These are phyloP conservation scores for Phytophthora hibernalis DNA, from an alignment of 352 stramenopile genomes.

Conservation along the genomic window DNA sequence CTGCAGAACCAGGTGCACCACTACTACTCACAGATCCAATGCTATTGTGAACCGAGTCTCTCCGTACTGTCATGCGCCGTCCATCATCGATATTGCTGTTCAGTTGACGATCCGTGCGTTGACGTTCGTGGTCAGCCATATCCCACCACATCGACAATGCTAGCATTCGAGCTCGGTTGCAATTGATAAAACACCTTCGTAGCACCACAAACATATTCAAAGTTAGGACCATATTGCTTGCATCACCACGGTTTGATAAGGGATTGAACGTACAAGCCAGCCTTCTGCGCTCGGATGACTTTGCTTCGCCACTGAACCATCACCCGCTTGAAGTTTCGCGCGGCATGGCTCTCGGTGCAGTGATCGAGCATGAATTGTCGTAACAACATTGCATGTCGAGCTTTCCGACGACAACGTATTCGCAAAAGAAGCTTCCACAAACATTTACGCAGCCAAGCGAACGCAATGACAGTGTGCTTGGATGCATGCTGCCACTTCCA, in stretches of 20 bases:
- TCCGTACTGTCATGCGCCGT: constrained; percentile 19
- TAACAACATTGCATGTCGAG: constrained; percentile 44
- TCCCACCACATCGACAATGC: constrained; percentile 75
- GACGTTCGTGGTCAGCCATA: constrained; percentile 65
- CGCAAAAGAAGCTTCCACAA: constrained; percentile 74
- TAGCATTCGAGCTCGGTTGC: constrained; percentile 60
- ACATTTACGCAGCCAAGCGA: constrained; percentile 75
- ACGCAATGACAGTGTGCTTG: constrained; percentile 67
- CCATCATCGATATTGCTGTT: constrained; percentile 18
- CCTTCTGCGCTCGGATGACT: constrained; percentile 72
- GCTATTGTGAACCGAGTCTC: constrained; percentile 17
- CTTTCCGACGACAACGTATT: constrained; percentile 51
- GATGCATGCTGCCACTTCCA: constrained; percentile 72
- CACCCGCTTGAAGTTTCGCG: constrained; percentile 76
- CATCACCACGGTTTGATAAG: too few relatives aligned
- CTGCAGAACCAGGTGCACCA: constrained; percentile 28
- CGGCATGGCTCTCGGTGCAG: constrained; percentile 61
- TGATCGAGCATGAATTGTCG: constrained; percentile 70
- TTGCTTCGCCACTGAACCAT: constrained; percentile 80
- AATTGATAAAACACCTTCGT: constrained; percentile 51
- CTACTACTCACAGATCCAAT: constrained; percentile 8
- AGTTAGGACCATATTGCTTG: not conserved
- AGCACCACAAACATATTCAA: not conserved
- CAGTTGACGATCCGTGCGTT: constrained; percentile 59
- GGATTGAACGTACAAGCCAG: constrained; percentile 38